Conservation (phyloP, 441 rosid species). For the Flueggea neowawraea region DNA sequence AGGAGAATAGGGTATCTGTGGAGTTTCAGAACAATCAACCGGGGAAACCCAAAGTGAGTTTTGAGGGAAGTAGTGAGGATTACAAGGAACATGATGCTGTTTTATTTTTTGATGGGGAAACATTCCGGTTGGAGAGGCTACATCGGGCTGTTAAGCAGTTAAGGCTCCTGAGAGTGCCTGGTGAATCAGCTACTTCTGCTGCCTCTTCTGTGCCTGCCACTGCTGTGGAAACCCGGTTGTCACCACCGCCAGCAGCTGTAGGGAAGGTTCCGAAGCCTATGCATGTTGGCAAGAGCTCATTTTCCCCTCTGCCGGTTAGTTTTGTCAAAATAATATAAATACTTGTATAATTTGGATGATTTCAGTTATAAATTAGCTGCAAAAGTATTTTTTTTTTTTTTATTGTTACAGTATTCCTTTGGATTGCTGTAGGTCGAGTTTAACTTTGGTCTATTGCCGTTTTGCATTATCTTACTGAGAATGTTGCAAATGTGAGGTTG, state of each 20-base stretch:
- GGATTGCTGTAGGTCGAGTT: too few species aligned
- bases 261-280: constrained; percentile 43
- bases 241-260: constrained; percentile 33
- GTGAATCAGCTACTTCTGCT: constrained; percentile 48
- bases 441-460: too few species aligned
- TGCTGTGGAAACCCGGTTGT: constrained; percentile 39
- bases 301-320: constrained; percentile 56
- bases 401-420: too few species aligned
- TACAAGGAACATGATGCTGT: constrained; percentile 83
- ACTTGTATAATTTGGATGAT: too few species aligned
- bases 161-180: constrained; percentile 57
- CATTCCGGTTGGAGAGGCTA: constrained; percentile 67
- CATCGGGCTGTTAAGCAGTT: constrained; percentile 81
- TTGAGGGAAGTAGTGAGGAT: constrained; percentile 84
- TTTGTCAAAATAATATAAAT: neutral
- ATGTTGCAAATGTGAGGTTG: too few species aligned
- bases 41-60: constrained; percentile 72
- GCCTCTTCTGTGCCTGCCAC: constrained; percentile 23
- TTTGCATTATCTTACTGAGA: too few species aligned
- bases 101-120: constrained; percentile 69
- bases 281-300: constrained; percentile 33
- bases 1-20: constrained; percentile 69
- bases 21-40: constrained; percentile 83
- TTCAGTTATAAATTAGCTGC: too few species aligned
- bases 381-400: too few species aligned